A percentile compares a stretch with the other conserved stretches of the same genome.
phyloP scores from a whole-genome alignment of 805 yeast species.

The Yarrowia osloensis region DNA sequence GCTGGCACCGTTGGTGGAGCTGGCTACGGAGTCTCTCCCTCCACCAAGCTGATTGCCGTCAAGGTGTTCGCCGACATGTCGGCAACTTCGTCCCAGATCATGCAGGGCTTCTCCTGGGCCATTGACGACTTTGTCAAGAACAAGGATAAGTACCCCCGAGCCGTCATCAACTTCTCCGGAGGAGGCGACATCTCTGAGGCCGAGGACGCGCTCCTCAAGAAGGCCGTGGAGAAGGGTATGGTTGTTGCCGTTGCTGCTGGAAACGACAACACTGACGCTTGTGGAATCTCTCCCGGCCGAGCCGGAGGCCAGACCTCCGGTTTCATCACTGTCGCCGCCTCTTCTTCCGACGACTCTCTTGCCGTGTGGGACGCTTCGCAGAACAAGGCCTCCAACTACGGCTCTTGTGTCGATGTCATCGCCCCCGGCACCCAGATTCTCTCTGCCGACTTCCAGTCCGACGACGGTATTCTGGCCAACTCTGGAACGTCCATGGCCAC shows the following conservation, averaged over 20 bases:
- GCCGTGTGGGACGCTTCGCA: not conserved
- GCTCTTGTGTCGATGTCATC: conserved; percentile 91
- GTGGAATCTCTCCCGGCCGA: not conserved
- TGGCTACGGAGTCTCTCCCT: conserved; percentile 58
- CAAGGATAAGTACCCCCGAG: conserved; percentile 11
- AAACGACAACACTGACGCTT: not conserved
- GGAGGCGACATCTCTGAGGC: conserved; percentile 29
- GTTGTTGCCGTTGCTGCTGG: conserved; percentile 41
- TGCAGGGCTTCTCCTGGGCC: conserved; percentile 59
- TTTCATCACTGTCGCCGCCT: conserved; percentile 2
- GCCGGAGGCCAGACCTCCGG: not conserved
- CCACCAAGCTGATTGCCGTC: conserved; percentile 52
- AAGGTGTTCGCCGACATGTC: conserved; percentile 60
- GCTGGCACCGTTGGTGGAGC: conserved; percentile 60
- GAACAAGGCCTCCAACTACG: conserved; percentile 57
- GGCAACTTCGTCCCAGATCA: conserved; percentile 56
- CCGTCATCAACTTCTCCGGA: conserved; percentile 4
- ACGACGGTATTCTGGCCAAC: conserved; percentile 40
- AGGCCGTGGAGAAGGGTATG: not conserved
- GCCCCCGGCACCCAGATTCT: conserved; percentile 93
- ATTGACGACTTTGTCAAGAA: conserved; percentile 41
- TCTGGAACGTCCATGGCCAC: conserved; percentile 98
- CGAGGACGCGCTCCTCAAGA: conserved; percentile 42
- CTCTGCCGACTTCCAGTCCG: conserved; percentile 48
- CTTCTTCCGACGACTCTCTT: not conserved